Base-by-base conservation (phyloP, 495 filamentous ascomycete genomes). In the Neurospora sublineolata region DNA sequence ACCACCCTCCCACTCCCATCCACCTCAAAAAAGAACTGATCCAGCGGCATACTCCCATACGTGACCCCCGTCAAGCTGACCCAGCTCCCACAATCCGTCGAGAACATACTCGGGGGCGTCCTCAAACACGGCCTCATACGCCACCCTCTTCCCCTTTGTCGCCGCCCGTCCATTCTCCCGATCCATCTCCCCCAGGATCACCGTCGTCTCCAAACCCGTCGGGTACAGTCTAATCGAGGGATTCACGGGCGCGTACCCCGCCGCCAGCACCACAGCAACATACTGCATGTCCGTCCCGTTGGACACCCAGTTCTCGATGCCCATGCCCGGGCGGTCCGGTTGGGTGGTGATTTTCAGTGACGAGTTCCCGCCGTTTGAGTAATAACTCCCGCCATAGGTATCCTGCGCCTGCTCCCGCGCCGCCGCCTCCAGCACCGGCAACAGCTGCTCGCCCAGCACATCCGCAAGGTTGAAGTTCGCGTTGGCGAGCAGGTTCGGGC, bases 11-110 rank as follows among this genome's bases (percentile, higher is more conserved):
- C 84, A 14, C 76, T 71, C 4, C 12, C 60, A 68, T 80, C 80
- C 14, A 86, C n/a, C 9, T 76, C 76, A 71, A 88, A 87, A 9
- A 85, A 75, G 72, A 88, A 85, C 79, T 84, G 79, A 71, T 87
- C 86, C 23, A 88, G 73, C 64, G 81, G 79, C 70, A 77, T 77
- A 18, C 79, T 78, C 23, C 80, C 81, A 69, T 82, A 86, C 68
- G 79, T 78, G 0, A 79, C 77, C 40, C 75, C 75, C 73, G 86
- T 87, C 60, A 88, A 78, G 33, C 75, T 76, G 12, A 83, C 78
- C 86, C 85, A 87, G 8, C 83, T 83, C 5, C 82, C 81, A 75
- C 85, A 87, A 27, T 82, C 81, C 16, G 81, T 83, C 67, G 80
- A 82, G 70, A 82, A 83, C 81, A 83, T 82, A 4, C 71, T 71